Base-by-base conservation (phyloP, 2,329 filamentous ascomycete genomes). In the Stachybotrys echinatus region DNA sequence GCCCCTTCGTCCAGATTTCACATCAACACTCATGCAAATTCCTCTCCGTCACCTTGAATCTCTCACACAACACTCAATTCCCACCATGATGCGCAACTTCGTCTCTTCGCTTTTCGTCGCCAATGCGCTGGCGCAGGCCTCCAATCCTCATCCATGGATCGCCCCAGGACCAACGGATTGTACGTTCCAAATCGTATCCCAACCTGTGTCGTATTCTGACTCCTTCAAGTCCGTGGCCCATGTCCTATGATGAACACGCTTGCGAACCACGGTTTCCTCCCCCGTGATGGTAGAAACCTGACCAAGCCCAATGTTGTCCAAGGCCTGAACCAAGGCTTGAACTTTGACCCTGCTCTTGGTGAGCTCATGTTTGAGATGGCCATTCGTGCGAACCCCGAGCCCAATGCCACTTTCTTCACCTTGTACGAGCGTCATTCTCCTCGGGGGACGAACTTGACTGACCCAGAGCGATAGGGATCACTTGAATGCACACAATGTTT, bases 211-310 rank as follows among this genome's bases (percentile, higher is more conserved):
- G n/a, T n/a, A n/a, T n/a, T n/a, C 27, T 34, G 14, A 34, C 10
- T 14, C 27, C 14, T 3, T 34, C 27, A 10, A 71, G 66, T 67
- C 19, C 64, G 69, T 17, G 66, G 68, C 1, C 74, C 75, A 21
- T 79, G 75, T 50, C 75, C 76, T 1, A 75, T 76, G 68, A 62
- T 79, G 50, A 80, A 79, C 57, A 70, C 14, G 12, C 42, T 45
- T 5, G 42, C 42, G 4, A 45, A 45, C 22, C 42, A 45, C 42
- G 42, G 42, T 5, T 75, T 72, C 49, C 66, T 79, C 1, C 74
- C 72, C 3, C 75, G 67, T 45, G 59, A 74, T 48, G 75, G 75
- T 38, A 65, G 62, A 42, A 65, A 73, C 55, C 62, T 77, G 47
- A 72, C 68, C 12, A 55, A 62, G 31, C 58, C 67, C 44, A 65